Evolutionary conservation across 352 stramenopile genomes (phyloP), one percentile per base, ranked within the genome.

Genomic region (Thalassiosira ordinaria): DNA sequence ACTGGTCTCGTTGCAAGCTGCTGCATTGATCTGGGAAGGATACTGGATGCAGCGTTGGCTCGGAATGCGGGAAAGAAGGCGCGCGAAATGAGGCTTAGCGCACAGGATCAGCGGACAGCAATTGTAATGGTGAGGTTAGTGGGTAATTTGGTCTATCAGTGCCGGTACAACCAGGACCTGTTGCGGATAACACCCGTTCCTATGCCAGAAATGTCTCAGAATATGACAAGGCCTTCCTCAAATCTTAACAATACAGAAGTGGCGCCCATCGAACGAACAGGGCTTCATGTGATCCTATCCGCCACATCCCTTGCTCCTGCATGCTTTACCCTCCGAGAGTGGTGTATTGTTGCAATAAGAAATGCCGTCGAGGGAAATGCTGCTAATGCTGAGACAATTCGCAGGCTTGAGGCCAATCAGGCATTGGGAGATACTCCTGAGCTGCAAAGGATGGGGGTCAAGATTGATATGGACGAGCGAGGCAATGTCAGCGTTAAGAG

Each of bases 281-380:
- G 70, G 13, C 57, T 94, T 27, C 89, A 94, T 75, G 81, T 92
- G 24, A n/a, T 94, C 9, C 69, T 94, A 16, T 92, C 87, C 5
- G 84, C 78, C 16, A 94, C 89, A n/a, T 82, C 85, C 1, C 82
- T 92, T 74, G 70, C 80, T 26, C 76, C 75, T 46, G 77, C 85
- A 44, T 94, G 89, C 71, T 91, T 94, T 62, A 90, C 87, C 26
- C 52, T 94, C 13, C 78, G 89, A 46, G 89, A 94, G 51, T 94
- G 89, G 89, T 80, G 75, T 11, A 81, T 94, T 64, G 76, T 94
- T 49, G 87, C 87, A 16, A 92, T 94, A 70, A 73, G 87, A 16
- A 91, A 92, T 86, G 74, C 80, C 18, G 66, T 94, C 4, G 80
- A 94, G 37, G 68, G 79, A 5, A 94, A 92, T 62, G 60, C 62